Evolutionary conservation across 495 filamentous ascomycete genomes (phyloP).

Genomic region (Astrothelium subdiscretum): DNA sequence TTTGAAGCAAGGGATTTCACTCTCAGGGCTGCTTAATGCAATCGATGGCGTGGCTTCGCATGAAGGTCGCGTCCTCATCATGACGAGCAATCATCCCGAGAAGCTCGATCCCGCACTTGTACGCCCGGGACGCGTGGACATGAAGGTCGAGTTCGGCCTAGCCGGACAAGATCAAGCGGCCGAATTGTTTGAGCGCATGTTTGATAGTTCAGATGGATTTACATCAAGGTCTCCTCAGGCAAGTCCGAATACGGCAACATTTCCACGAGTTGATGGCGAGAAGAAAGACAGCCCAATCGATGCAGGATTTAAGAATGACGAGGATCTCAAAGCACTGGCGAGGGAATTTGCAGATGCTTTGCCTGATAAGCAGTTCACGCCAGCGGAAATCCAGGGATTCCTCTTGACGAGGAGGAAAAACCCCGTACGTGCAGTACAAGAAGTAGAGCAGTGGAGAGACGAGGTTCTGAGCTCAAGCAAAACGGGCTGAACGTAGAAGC

Average conservation of each 20-base stretch:
- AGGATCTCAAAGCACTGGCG: slow-evolving; percentile 34
- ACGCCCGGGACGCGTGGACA: slow-evolving; percentile 64
- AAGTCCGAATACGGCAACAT: too few relatives aligned
- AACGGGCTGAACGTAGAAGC: too few relatives aligned
- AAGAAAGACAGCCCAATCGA: background rate
- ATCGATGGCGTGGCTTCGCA: slow-evolving; percentile 76
- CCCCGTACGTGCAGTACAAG: slow-evolving; percentile 21
- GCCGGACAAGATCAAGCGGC: slow-evolving; percentile 49
- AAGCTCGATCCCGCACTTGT: slow-evolving; percentile 63
- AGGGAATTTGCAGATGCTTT: slow-evolving; percentile 48
- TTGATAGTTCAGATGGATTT: slow-evolving; percentile 24
- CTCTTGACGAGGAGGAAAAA: slow-evolving; percentile 28
- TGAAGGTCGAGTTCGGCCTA: slow-evolving; percentile 57
- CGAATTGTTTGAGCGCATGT: slow-evolving; percentile 64
- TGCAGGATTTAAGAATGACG: too few relatives aligned
- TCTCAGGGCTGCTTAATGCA: slow-evolving; percentile 71
- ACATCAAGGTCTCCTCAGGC: too few relatives aligned
- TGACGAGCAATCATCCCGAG: slow-evolving; percentile 75
- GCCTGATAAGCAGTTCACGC: slow-evolving; percentile 53
- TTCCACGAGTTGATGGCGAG: too few relatives aligned
- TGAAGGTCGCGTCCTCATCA: slow-evolving; percentile 69
- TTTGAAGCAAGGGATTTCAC: slow-evolving; percentile 43
- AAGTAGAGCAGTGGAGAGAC: slow-evolving; percentile 23
- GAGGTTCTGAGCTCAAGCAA: slow-evolving; percentile 19
- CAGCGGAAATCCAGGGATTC: slow-evolving; percentile 70